Conservation (phyloP, 202 grass and related monocot genomes). For the Setaria italica region DNA sequence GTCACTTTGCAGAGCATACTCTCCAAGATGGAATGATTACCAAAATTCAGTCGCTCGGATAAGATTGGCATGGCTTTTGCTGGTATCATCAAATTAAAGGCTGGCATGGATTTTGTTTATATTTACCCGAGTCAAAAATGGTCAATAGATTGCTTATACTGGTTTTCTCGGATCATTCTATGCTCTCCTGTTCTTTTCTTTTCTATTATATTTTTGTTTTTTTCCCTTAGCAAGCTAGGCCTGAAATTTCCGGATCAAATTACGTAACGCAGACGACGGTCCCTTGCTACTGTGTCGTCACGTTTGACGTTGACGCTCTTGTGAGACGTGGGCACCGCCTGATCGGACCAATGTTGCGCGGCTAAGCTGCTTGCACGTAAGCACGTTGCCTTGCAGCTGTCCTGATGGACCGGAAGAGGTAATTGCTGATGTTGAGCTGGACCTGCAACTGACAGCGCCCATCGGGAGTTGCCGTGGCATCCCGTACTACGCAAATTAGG, state of each 20-base stretch:
- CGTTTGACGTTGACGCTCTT: background rate
- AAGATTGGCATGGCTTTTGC: background rate
- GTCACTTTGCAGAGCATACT: background rate
- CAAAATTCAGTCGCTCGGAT: background rate
- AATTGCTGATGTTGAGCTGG: too few relatives aligned
- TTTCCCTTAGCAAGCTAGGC: too few relatives aligned
- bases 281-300: background rate
- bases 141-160: background rate
- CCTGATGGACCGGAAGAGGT: background rate
- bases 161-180: background rate
- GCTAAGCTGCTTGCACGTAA: slow-evolving; percentile 24
- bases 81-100: background rate
- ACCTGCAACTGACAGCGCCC: background rate
- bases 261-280: too few relatives aligned
- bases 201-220: background rate
- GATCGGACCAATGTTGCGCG: slow-evolving; percentile 10
- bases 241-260: too few relatives aligned
- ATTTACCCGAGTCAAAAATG: background rate
- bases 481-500: background rate
- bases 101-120: background rate
- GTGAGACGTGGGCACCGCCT: slow-evolving; percentile 11
- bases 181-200: background rate
- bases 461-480: background rate
- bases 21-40: background rate
- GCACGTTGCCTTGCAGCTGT: background rate